Conservation (phyloP, 2,329 filamentous ascomycete species). For the Cladorrhinum sp. region DNA sequence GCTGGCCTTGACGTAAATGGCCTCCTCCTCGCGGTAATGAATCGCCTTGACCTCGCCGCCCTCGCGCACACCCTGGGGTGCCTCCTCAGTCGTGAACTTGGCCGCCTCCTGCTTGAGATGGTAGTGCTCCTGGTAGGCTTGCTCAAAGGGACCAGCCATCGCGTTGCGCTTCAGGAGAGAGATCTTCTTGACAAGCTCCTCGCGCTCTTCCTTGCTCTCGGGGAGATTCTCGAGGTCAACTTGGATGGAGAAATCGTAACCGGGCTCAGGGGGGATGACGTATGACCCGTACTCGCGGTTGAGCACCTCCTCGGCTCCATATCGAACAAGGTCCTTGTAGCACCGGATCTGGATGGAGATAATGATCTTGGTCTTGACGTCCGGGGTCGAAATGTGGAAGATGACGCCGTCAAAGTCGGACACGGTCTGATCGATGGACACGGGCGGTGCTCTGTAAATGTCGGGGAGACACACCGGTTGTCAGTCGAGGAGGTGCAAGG, state of each 20-base stretch:
- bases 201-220: slow-evolving; percentile 74
- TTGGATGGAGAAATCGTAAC: slow-evolving; percentile 93
- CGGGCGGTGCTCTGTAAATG: slow-evolving; percentile 66
- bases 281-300: slow-evolving; percentile 92
- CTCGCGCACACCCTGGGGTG: slow-evolving; percentile 84
- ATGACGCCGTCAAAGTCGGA: slow-evolving; percentile 99
- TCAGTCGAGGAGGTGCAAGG: slow-evolving; percentile 30
- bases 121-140: slow-evolving; percentile 91
- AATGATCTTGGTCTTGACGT: slow-evolving; percentile 88
- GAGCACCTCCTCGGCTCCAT: slow-evolving; percentile 88
- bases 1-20: slow-evolving; percentile 97
- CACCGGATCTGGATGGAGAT: slow-evolving; percentile 95
- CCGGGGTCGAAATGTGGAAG: slow-evolving; percentile 96
- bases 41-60: slow-evolving; percentile 93
- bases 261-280: slow-evolving; percentile 80
- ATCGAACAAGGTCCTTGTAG: slow-evolving; percentile 85
- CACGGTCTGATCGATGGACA: slow-evolving; percentile 94
- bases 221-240: slow-evolving; percentile 88
- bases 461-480: slow-evolving; percentile 13
- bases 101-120: slow-evolving; percentile 81
- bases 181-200: slow-evolving; percentile 82
- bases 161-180: slow-evolving; percentile 94
- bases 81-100: slow-evolving; percentile 89
- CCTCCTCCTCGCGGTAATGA: slow-evolving; percentile 97
- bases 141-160: slow-evolving; percentile 98